Conservation (phyloP, 129 eudicot genomes). For the Flaveria sonorensis region DNA sequence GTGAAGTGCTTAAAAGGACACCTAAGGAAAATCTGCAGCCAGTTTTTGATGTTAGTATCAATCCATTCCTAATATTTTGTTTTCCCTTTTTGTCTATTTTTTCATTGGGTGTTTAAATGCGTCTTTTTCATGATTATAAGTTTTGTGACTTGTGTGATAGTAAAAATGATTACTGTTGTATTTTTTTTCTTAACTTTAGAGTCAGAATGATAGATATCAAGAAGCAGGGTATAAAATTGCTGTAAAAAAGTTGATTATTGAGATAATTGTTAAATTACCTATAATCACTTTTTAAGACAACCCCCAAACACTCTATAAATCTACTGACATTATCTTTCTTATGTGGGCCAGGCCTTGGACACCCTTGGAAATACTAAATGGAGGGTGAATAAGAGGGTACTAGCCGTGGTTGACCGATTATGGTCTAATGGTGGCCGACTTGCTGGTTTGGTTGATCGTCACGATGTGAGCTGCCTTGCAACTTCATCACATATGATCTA, state of each 20-base stretch:
- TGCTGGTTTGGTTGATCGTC: slow-evolving; percentile 82
- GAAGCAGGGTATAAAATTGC: slow-evolving; percentile 8
- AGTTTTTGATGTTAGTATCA: slow-evolving; percentile 69
- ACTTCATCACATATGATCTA: slow-evolving; percentile 9
- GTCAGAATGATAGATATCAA: slow-evolving; percentile 4
- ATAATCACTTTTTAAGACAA: background rate
- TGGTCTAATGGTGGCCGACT: slow-evolving; percentile 86
- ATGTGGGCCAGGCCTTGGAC: slow-evolving; percentile 70
- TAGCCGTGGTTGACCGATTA: slow-evolving; percentile 65
- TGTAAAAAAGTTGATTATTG: background rate
- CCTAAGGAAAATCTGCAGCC: slow-evolving; percentile 60
- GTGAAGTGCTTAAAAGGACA: slow-evolving; percentile 68
- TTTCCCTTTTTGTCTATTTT: slow-evolving; percentile 1
- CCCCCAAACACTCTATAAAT: too few relatives aligned
- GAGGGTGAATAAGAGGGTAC: slow-evolving; percentile 89
- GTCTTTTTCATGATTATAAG: background rate
- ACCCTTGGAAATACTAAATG: slow-evolving; percentile 90
- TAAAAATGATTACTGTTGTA: background rate
- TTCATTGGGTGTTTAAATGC: background rate
- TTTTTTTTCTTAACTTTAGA: background rate
- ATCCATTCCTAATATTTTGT: slow-evolving; percentile 11
- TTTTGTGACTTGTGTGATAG: background rate
- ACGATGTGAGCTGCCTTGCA: slow-evolving; percentile 64
- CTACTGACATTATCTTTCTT: slow-evolving; percentile 8
- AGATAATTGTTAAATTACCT: slow-evolving; percentile 1